Evolutionary conservation across 768 basidiomycete species (phyloP).

Genomic region (Hydnomerulius pinastri): DNA sequence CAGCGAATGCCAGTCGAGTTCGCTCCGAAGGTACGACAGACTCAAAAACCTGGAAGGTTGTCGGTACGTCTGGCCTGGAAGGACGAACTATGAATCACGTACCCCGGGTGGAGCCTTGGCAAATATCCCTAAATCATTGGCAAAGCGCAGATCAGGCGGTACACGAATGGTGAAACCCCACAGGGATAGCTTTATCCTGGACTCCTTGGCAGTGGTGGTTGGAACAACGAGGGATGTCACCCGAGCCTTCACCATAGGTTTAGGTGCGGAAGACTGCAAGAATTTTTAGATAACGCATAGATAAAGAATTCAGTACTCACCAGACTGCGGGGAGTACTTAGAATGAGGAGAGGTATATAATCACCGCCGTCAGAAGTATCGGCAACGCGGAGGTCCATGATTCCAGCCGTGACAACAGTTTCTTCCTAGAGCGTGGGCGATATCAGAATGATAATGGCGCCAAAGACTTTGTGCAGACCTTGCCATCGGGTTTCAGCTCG

Average conservation of each 20-base stretch:
- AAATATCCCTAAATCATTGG: constrained; percentile 61
- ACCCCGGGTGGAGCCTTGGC: constrained; percentile 88
- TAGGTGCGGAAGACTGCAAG: constrained; percentile 45
- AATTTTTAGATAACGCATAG: constrained; percentile 4
- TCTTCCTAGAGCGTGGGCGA: constrained; percentile 53
- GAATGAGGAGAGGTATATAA: constrained; percentile 44
- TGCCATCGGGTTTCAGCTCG: constrained; percentile 71
- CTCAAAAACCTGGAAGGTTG: constrained; percentile 71
- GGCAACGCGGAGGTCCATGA: constrained; percentile 61
- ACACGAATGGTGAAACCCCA: constrained; percentile 65
- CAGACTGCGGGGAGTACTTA: constrained; percentile 58
- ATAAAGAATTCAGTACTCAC: constrained; percentile 40
- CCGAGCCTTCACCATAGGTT: constrained; percentile 60
- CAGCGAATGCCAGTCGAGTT: constrained; percentile 66
- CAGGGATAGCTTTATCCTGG: constrained; percentile 63
- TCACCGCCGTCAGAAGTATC: constrained; percentile 44
- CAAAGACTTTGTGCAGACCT: constrained; percentile 43
- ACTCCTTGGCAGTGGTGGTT: constrained; percentile 74
- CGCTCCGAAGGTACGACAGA: constrained; percentile 89
- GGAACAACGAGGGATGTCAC: constrained; percentile 65
- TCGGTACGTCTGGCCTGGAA: constrained; percentile 1
- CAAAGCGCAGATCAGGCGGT: constrained; percentile 63
- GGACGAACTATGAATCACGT: constrained; percentile 31
- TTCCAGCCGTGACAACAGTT: constrained; percentile 60
- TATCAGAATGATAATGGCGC: constrained; percentile 3